Evolutionary conservation across 805 yeast species (phyloP).

Genomic region (Blastobotrys chiropterorum): DNA sequence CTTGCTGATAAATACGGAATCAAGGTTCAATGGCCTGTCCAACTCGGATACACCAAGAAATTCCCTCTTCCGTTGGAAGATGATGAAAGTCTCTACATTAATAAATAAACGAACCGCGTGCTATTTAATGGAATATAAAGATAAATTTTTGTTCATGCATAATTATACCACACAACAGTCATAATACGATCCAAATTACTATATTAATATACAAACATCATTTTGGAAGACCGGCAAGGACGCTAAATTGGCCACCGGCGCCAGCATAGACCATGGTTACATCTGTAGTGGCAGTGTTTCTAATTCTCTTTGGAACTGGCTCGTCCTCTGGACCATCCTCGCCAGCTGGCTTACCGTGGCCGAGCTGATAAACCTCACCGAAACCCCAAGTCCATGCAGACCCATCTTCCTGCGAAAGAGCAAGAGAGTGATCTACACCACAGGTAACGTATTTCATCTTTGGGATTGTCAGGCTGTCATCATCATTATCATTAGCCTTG

Average conservation of each 20-base stretch:
- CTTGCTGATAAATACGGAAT: constrained; percentile 48
- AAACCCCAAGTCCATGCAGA: constrained; percentile 94
- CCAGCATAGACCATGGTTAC: constrained; percentile 67
- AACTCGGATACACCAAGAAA: constrained; percentile 9
- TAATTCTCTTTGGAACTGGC: constrained; percentile 79
- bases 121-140: no score
- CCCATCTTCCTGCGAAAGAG: constrained; percentile 71
- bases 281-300: constrained; percentile 86
- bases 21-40: constrained; percentile 34
- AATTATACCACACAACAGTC: no score
- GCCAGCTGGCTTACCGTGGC: constrained; percentile 73
- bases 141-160: no score
- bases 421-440: constrained; percentile 91
- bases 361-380: constrained; percentile 94
- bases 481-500: constrained; percentile 26
- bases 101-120: not conserved
- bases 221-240: constrained; percentile 63
- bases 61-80: not conserved
- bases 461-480: constrained; percentile 28
- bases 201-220: not conserved
- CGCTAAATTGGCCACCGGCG: constrained; percentile 97
- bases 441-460: constrained; percentile 56
- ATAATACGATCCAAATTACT: not conserved
- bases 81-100: not conserved
- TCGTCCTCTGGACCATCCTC: constrained; percentile 89